Percentiles rank a stretch among this genome's conserved stretches.
These are phyloP conservation scores for Colletotrichum acutatum DNA, from an alignment of 2,329 filamentous ascomycete genomes.

Conservation along the genomic window DNA sequence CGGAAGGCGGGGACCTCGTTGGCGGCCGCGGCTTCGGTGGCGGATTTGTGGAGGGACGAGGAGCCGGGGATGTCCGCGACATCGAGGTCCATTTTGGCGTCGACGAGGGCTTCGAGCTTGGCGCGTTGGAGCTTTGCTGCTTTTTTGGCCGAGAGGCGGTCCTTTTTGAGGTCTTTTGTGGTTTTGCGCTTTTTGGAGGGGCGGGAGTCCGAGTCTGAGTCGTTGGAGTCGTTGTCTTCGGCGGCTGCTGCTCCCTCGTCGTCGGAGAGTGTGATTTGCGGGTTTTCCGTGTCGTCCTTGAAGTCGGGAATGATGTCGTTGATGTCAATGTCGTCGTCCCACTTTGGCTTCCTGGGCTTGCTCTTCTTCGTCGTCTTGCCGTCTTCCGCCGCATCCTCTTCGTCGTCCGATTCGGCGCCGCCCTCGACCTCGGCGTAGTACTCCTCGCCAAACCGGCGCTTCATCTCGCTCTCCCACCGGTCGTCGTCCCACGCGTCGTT, in stretches of 20 bases:
- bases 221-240: slow-evolving; percentile 44
- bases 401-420: slow-evolving; percentile 72
- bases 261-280: slow-evolving; percentile 67
- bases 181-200: slow-evolving; percentile 69
- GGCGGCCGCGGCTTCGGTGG: slow-evolving; percentile 41
- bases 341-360: slow-evolving; percentile 83
- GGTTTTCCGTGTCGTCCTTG: slow-evolving; percentile 69
- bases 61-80: slow-evolving; percentile 62
- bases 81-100: slow-evolving; percentile 81
- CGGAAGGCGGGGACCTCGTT: slow-evolving; percentile 68
- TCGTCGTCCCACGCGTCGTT: slow-evolving; percentile 91
- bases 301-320: slow-evolving; percentile 91
- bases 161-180: slow-evolving; percentile 69
- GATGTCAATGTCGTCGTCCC: slow-evolving; percentile 98
- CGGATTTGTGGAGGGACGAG: slow-evolving; percentile 38
- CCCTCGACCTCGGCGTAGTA: slow-evolving; percentile 85
- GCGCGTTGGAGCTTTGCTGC: slow-evolving; percentile 83
- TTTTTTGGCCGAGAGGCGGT: slow-evolving; percentile 70
- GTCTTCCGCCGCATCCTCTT: slow-evolving; percentile 56
- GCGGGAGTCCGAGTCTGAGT: slow-evolving; percentile 55
- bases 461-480: slow-evolving; percentile 92
- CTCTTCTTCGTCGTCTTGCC: slow-evolving; percentile 64
- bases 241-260: slow-evolving; percentile 54
- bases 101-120: slow-evolving; percentile 87
- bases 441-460: slow-evolving; percentile 84